Evolutionary conservation across 345 rosid species (phyloP), one percentile per base, ranked within the genome.

Genomic region (Trapa bicornis): DNA sequence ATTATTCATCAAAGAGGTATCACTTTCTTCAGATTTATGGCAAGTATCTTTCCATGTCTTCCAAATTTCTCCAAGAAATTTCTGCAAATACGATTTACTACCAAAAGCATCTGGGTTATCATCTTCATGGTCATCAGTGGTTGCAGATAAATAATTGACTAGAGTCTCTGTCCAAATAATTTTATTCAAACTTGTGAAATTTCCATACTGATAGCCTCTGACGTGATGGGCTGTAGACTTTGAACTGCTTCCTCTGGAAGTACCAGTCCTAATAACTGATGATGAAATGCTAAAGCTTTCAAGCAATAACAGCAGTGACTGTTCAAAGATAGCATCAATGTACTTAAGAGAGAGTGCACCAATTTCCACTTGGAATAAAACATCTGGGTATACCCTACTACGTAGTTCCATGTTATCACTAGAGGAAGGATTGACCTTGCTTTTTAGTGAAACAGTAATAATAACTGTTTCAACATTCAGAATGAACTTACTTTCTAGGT

Each of bases 81-180:
- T 74, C 74, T 77, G 79, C 65, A 89, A 71, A 78, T 58, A 74
- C 64, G 79, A 64, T 29, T 65, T 60, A 68, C 67, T 64, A 65
- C 67, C 70, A 75, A 67, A 79, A 70, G 82, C 80, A 71, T 64
- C 75, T 60, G 70, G 76, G 77, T 72, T 81, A 65, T 58, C 39
- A 35, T 68, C 65, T 70, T 56, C 65, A 48, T 66, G 66, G 69
- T 71, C 75, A 65, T 65, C 69, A 65, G 72, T 70, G 74, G 75
- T 78, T 42, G 81, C 66, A 74, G 78, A 75, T 14, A 64, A 47
- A 76, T 76, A 64, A 73, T 74, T 68, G 68, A 80, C 77, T 67
- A 82, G 85, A 38, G 96, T 91, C 79, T 85, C 85, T 74, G 77
- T 66, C 78, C 79, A 80, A 62, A 92, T 68, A 75, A 89, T 72